Base-by-base conservation (phyloP, 495 filamentous ascomycete genomes). In the Penicillium dipodomyicola region DNA sequence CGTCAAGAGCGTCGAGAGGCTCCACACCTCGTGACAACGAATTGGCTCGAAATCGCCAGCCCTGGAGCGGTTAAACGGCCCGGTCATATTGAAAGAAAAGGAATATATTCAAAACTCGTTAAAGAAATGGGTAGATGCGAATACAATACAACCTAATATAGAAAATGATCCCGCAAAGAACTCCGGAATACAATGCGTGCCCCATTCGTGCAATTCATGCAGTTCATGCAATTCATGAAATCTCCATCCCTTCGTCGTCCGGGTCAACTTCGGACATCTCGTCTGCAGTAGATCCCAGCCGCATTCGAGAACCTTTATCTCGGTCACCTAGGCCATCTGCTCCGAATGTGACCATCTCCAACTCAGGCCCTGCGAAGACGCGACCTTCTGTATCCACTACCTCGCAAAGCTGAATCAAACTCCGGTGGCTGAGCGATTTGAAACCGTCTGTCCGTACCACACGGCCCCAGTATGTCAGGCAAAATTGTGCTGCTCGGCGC, bases 381-480 rank as follows among this genome's bases (percentile, higher is more conserved):
- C 94, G 79, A 37, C 91, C 91, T 58, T 97, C 94, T 57, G 84
- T 86, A 67, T 97, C 95, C 25, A 95, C 87, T 61, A 95, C 91
- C 67, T 94, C 90, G 53, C 88, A 94, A n/a, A 98, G 79, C 63
- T 96, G 91, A 46, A 96, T 86, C 39, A 97, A 76, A 49, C 88
- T 89, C 35, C 79, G 72, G 43, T 88, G 85, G 50, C 84, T 88
- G 42, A 98, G 77, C 46, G 84, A 84, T 62, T 87, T 82, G 77
- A 98, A 98, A 0, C 89, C 92, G 19, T 82, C 79, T 0, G 92
- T 97, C 42, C 95, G 85, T 20, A 96, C 93, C 19, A 98, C 82
- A 29, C 95, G 87, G 48, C 94, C 94, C 95, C 95, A 98, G 73
- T 97, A 87, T 35, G 85, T 84, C 64, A 97, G 82, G 64, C 90